Base-by-base conservation (phyloP, 352 stramenopile species). In the Phytopythium oedochilum region DNA sequence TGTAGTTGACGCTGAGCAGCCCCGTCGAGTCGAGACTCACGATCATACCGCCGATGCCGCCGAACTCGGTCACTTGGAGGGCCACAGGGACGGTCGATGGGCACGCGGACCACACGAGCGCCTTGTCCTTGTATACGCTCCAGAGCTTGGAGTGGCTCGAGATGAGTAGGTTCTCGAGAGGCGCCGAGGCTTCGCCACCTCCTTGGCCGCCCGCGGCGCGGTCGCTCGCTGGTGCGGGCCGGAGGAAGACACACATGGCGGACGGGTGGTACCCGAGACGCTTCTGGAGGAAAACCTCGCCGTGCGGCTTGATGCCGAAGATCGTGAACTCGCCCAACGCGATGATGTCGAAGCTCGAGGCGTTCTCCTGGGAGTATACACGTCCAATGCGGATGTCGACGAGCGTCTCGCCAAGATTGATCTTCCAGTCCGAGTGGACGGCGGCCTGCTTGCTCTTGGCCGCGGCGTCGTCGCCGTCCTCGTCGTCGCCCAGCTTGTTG, bases 281-380 rank as follows among this genome's bases (percentile, higher is more conserved):
- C 53, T 94, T 94, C 53, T 96, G 86, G 39, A 93, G 52, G 39
- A 70, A 78, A 8, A 96, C 56, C 31, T 86, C 80, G n/a, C 88
- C 88, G 22, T 90, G 76, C 26, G 85, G 69, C 25, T 81, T 85
- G 32, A 96, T 68, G 6, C 72, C 80, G 40, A 94, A 95, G 1
- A 96, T 62, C 23, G 88, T 90, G 34, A 78, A 84, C 54, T 96
- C 86, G 5, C 83, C 72, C 12, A 97, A 64, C 36, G 91, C 83
- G 31, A 96, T 49, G 36, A 97, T 77, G 60, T 97, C 88, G 63
- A 88, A 89, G 38, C 66, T 74, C n/a, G 66, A 63, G 18, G 71
- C 40, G 18, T 59, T 77, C 43, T 84, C 75, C 23, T 83, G 73
- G 25, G 64, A 64, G n/a, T 66, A 83, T 44, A 64, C 74, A 10